Evolutionary conservation across 768 basidiomycete species (phyloP), one percentile per base, ranked within the genome.

Genomic region (Suillus discolor): DNA sequence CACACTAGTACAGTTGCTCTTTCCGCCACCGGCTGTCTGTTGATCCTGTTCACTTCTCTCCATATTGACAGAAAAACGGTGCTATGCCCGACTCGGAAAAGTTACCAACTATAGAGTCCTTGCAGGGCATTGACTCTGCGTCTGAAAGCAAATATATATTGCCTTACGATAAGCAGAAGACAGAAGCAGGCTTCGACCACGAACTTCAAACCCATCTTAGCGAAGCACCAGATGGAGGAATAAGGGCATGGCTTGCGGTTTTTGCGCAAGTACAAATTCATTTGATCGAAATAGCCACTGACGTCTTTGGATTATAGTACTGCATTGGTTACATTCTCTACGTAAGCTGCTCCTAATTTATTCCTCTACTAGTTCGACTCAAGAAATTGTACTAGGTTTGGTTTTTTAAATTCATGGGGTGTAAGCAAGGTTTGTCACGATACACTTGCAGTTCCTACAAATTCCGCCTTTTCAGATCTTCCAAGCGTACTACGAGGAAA

Each of bases 361-460:
- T 60, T 65, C 3, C 28, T 12, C 15, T 15, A 16, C 6, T 13
- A 23, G 47, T 7, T 31, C 20, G 12, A 20, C 41, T 20, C 41
- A 42, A 60, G 13, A 13, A 25, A 13, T n/a, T 55, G 23, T 12
- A 59, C 38, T 44, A 85, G 84, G 9, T 88, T 91, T 74, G 91
- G 91, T 25, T 89, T 87, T 67, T 85, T 89, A 4, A 92, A 90
- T 69, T 84, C 88, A 0, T 91, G 89, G 89, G 90, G 91, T 60
- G 91, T 89, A 70, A 76, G 86, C 81, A 18, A 36, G 31, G 15
- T 62, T 51, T 57, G 38, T 20, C 6, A 28, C 6, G 11, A 4
- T 34, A 45, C 16, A 16, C 12, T 12, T 55, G 41, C 11, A 42
- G n/a, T 39, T 69, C 34, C 20, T 34, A 20, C 23, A 67, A 49